Conservation (phyloP, 1,284 basidiomycete species). For the Fomitopsis pinicola region DNA sequence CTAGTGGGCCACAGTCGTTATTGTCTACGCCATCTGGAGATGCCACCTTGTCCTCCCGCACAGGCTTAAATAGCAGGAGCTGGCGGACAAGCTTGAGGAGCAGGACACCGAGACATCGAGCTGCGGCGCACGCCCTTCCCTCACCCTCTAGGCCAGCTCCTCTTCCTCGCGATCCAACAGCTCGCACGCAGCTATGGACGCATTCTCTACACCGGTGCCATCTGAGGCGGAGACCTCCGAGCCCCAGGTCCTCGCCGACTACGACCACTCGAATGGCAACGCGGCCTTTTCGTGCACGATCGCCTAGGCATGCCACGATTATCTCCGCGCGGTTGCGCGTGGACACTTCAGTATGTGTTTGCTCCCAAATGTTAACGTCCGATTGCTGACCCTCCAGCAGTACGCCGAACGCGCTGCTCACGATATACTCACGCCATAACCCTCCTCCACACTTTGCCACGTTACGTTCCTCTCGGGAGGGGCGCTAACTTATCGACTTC, state of each 20-base stretch:
- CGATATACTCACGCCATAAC: not conserved
- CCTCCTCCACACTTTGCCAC: not conserved
- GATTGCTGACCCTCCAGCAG: not conserved
- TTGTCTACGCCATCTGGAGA: not conserved
- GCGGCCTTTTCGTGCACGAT: conserved; percentile 1
- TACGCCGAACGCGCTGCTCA: not conserved
- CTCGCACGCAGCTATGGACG: conserved; percentile 5
- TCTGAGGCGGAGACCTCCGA: not conserved
- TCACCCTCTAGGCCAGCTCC: not conserved
- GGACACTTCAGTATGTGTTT: not conserved
- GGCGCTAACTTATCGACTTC: not conserved
- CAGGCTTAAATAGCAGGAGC: not conserved
- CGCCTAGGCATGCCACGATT: not conserved
- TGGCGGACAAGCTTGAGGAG: not conserved
- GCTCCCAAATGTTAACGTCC: not conserved
- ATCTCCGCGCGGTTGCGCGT: not conserved
- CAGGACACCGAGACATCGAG: conserved; percentile 1
- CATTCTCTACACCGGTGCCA: conserved; percentile 8
- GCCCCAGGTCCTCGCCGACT: conserved; percentile 1
- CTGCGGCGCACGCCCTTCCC: not conserved
- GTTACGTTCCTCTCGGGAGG: not conserved
- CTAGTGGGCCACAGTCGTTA: not conserved
- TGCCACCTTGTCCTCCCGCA: not conserved
- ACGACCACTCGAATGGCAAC: not conserved
- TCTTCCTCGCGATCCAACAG: not conserved